Evolutionary conservation across 1,139 yeast genomes (phyloP), one percentile per base, ranked within the genome.

Genomic region (Wickerhamomyces sp.): DNA sequence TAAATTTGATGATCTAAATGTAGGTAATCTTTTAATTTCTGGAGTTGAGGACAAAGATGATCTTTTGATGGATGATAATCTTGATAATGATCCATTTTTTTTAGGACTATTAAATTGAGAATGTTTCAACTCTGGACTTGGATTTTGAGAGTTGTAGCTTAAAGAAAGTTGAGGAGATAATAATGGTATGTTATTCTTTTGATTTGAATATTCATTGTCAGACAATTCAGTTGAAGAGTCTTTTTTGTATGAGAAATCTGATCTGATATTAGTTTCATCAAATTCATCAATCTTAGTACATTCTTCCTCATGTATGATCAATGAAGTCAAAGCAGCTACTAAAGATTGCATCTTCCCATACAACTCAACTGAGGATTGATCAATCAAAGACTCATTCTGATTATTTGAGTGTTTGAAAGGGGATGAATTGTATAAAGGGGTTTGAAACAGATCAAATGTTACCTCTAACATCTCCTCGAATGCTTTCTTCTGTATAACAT

Each of bases 311-410:
- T 47, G 46, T 54, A 63, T 58, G 10, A 63, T 56, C 40, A 65
- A 46, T 13, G 60, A 51, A 2, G 66, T 61, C 35, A 65, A 41
- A 0, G 65, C 46, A 33, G 58, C 51, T 1, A 65, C 60, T 27
- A 64, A 45, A 10, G 48, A 52, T 43, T 64, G 69, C 54, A 64
- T 57, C 42, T 55, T 56, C 13, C 59, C 51, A 40, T 58, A 59
- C 6, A 62, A 43, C 7, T 50, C 50, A 9, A 58, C 43, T 11
- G 60, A 54, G 1, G 61, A 56, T 0, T 55, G 38, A 37, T 63
- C 67, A 8, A 63, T 59, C 33, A 63, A 49, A 7, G 62, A 57
- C 10, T 43, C 44, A 14, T 18, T 31, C 6, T 11, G 2, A 14
- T 14, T 23, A 10, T 5, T 9, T 6, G 31, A 13, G 10, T 8